phyloP scores from a whole-genome alignment of 306 rosid genomes.

The Quercus dentata region DNA sequence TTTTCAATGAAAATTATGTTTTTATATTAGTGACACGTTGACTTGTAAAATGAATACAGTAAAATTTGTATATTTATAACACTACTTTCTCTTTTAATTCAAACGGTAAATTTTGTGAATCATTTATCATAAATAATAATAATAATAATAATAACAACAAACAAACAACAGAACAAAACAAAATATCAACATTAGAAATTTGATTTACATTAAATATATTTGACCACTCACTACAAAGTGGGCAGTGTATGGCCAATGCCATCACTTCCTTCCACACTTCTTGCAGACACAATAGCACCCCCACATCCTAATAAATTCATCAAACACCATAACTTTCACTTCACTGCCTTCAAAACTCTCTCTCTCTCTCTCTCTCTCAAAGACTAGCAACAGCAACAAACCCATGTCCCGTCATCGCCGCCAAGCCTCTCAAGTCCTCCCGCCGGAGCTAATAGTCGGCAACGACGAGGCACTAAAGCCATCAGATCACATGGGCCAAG shows the following conservation, averaged over 20 bases:
- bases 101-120: not conserved
- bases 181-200: not conserved
- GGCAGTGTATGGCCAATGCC: not conserved
- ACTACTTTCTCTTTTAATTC: not conserved
- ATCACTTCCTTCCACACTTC: not conserved
- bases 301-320: slow-evolving; percentile 9
- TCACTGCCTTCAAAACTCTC: not conserved
- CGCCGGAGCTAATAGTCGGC: slow-evolving; percentile 18
- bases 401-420: slow-evolving; percentile 32
- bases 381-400: not conserved
- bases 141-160: not conserved
- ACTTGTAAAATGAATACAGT: too few relatives aligned
- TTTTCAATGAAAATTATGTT: too few relatives aligned
- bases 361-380: not conserved
- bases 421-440: slow-evolving; percentile 21
- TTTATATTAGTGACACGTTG: too few relatives aligned
- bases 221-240: not conserved
- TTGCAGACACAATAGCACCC: not conserved
- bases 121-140: too few relatives aligned
- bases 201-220: not conserved
- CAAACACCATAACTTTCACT: not conserved
- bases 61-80: too few relatives aligned
- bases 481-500: not conserved
- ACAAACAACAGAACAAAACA: too few relatives aligned
- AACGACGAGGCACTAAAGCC: slow-evolving; percentile 9